These are phyloP conservation scores for Boletus rubroflammeus DNA, from an alignment of 768 basidiomycete genomes.

Conservation along the genomic window DNA sequence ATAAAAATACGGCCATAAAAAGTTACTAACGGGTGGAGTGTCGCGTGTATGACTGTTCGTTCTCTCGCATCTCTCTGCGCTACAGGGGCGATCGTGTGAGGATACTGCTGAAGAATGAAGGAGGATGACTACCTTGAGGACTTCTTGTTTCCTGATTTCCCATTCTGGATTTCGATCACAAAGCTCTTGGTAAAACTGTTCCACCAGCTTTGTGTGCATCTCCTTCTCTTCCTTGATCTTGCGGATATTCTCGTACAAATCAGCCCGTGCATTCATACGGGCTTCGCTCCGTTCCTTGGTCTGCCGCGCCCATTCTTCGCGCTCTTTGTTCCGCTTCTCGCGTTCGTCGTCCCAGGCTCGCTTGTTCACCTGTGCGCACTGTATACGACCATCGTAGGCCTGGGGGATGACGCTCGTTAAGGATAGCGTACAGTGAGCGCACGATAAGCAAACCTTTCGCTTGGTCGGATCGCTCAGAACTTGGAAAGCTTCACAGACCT, in stretches of 20 bases:
- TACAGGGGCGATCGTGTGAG: slow-evolving; percentile 16
- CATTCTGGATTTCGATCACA: slow-evolving; percentile 58
- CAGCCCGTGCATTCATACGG: slow-evolving; percentile 43
- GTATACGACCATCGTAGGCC: slow-evolving; percentile 48
- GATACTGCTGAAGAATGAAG: neutral
- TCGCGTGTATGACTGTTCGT: slow-evolving; percentile 21
- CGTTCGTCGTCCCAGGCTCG: slow-evolving; percentile 36
- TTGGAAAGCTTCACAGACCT: slow-evolving; percentile 65
- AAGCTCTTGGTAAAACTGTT: slow-evolving; percentile 54
- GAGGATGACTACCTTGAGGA: slow-evolving; percentile 43
- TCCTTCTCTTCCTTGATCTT: slow-evolving; percentile 41
- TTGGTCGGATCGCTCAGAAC: slow-evolving; percentile 51
- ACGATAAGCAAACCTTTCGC: slow-evolving; percentile 44
- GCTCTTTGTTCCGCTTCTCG: slow-evolving; percentile 42
- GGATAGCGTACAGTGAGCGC: neutral
- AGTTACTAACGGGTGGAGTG: slow-evolving; percentile 12
- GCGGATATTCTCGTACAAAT: slow-evolving; percentile 36
- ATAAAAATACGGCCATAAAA: slow-evolving; percentile 35
- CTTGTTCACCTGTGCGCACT: slow-evolving; percentile 24
- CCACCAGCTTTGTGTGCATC: slow-evolving; percentile 41
- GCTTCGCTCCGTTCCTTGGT: slow-evolving; percentile 47
- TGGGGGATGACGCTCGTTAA: slow-evolving; percentile 14
- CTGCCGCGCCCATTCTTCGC: slow-evolving; percentile 52
- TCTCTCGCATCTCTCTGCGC: slow-evolving; percentile 30
- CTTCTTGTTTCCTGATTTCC: slow-evolving; percentile 50